Conservation (phyloP, 2,329 filamentous ascomycete genomes). For the Ophiostoma pallidulum region DNA sequence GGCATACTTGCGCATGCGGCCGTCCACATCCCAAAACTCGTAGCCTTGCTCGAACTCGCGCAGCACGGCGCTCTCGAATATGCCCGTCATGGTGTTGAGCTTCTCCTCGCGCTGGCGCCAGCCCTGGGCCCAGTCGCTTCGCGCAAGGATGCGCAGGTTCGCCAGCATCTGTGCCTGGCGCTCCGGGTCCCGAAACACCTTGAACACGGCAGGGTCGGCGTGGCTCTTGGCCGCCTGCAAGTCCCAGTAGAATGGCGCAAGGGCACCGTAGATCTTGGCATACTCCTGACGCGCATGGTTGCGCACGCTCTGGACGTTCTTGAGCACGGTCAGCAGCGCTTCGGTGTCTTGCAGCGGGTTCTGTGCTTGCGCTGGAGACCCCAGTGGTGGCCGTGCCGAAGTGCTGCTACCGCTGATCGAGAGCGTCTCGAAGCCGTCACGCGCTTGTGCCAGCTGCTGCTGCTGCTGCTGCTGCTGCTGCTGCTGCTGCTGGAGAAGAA, state of each 20-base stretch:
- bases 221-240: constrained; percentile 62
- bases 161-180: constrained; percentile 83
- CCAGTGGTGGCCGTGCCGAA: constrained; percentile 14
- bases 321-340: constrained; percentile 59
- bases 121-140: constrained; percentile 70
- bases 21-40: constrained; percentile 78
- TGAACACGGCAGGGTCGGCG: constrained; percentile 75
- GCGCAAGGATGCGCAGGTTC: constrained; percentile 68
- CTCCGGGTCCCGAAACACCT: constrained; percentile 78
- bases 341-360: constrained; percentile 49
- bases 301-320: constrained; percentile 64
- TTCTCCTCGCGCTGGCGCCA: constrained; percentile 63
- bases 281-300: constrained; percentile 84
- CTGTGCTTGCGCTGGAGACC: constrained; percentile 21
- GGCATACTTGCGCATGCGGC: constrained; percentile 80
- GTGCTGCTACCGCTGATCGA: constrained; percentile 33
- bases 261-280: constrained; percentile 76
- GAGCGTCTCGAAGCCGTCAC: constrained; percentile 74
- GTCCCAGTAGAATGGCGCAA: constrained; percentile 84
- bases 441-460: constrained; percentile 8
- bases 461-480: constrained; percentile 30
- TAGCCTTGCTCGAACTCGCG: constrained; percentile 91
- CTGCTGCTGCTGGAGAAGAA: constrained; percentile 23
- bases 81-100: constrained; percentile 61
- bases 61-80: constrained; percentile 85